Evolutionary conservation across 306 rosid genomes (phyloP), one percentile per base, ranked within the genome.

Genomic region (Quercus agrifolia): DNA sequence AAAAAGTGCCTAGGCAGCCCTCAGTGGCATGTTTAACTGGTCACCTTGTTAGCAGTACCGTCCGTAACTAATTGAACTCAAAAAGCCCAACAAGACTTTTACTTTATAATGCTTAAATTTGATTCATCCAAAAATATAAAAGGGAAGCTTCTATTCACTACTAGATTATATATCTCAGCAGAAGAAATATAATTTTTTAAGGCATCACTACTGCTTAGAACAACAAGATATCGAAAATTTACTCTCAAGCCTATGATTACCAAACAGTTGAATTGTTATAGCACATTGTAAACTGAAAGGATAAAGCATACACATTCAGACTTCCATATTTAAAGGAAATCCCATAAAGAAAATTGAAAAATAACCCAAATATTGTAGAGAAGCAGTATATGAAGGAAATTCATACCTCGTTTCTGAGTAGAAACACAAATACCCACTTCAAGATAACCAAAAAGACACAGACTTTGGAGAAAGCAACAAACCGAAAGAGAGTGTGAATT

Each of bases 331-430:
- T 17, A 31, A 30, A 31, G 70, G 44, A 31, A 64, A 31, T 3
- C 19, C 46, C n/a, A 64, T 30, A n/a, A 25, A 21, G 38, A 62
- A 64, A 64, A 61, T 27, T 13, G 38, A 62, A 27, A 27, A 41
- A 41, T 41, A 28, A 10, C 64, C 69, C 38, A 63, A 63, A 5
- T 28, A 41, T 63, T 17, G 41, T 28, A 63, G 30, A 31, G 35
- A 31, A 31, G 35, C 38, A 62, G 68, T 11, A 27, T 0, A 64
- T 5, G 8, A 30, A 64, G 21, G 19, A 30, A 64, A 64, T 31
- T 31, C 46, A 46, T 71, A 90, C 98, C 95, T 95, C 98, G 79
- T 95, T 95, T 12, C 98, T 98, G 25, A 95, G 96, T 51, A 95
- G 67, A 58, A 79, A 59, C 38, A 35, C 31, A 74, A 64, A 20